Conservation (phyloP, 805 yeast genomes). For the Candida cerambycidarum region DNA sequence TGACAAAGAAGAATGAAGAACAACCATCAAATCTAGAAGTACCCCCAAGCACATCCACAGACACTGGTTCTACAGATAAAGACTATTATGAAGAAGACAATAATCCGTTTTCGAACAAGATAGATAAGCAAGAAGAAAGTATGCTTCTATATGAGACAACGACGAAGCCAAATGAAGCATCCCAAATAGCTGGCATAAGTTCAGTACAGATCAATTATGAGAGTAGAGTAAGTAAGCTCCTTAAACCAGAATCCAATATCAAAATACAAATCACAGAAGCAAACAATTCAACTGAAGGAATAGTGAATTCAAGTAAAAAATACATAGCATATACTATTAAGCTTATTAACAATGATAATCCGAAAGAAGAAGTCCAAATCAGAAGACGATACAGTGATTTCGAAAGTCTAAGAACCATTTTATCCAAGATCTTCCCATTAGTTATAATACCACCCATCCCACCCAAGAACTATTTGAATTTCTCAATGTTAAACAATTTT, state of each 20-base stretch:
- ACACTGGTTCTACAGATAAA: not conserved
- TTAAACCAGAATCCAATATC: constrained; percentile 28
- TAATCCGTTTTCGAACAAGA: constrained; percentile 30
- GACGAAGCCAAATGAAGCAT: constrained; percentile 11
- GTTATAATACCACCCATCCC: constrained; percentile 92
- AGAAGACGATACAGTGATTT: constrained; percentile 87
- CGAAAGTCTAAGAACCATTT: constrained; percentile 71
- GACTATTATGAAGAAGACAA: constrained; percentile 23
- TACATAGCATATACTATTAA: constrained; percentile 83
- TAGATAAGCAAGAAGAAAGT: constrained; percentile 23
- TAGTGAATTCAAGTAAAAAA: constrained; percentile 54
- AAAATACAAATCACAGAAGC: constrained; percentile 67
- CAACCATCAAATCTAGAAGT: no score
- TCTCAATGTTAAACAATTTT: constrained; percentile 33
- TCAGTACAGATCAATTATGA: constrained; percentile 32
- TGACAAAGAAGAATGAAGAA: not conserved
- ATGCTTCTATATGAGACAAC: constrained; percentile 22
- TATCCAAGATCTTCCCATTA: constrained; percentile 75
- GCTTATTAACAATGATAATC: constrained; percentile 42
- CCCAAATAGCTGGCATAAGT: constrained; percentile 15
- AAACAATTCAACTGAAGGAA: constrained; percentile 78
- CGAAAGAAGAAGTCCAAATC: constrained; percentile 55
- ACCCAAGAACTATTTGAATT: constrained; percentile 41
- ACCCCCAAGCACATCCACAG: not conserved
- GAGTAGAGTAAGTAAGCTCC: constrained; percentile 36